These are phyloP conservation scores for Tolypocladium nubicola DNA, from an alignment of 2,329 filamentous ascomycete species.

Conservation along the genomic window DNA sequence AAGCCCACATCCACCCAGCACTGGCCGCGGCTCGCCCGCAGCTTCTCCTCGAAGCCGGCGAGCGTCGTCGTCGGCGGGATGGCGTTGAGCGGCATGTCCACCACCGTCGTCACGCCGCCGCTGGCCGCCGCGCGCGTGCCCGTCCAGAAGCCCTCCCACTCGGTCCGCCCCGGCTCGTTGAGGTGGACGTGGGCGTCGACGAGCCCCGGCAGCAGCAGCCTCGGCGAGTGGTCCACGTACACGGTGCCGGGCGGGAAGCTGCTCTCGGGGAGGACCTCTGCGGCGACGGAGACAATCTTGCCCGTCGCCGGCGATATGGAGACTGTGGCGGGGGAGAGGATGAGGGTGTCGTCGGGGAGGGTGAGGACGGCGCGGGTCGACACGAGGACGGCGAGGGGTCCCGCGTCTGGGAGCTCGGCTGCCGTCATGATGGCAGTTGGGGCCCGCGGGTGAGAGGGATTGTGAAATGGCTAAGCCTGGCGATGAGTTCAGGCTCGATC, in stretches of 20 bases:
- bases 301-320: conserved; percentile 67
- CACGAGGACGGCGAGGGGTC: conserved; percentile 59
- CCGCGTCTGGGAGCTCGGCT: conserved; percentile 13
- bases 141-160: conserved; percentile 97
- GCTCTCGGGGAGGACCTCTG: conserved; percentile 61
- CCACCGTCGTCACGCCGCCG: conserved; percentile 89
- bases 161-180: conserved; percentile 91
- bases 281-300: conserved; percentile 70
- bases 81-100: conserved; percentile 97
- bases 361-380: conserved; percentile 77
- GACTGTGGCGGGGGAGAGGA: conserved; percentile 73
- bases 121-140: conserved; percentile 90
- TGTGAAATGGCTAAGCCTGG: not conserved
- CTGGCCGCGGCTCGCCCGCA: conserved; percentile 71
- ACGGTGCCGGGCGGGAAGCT: conserved; percentile 61
- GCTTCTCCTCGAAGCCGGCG: conserved; percentile 70
- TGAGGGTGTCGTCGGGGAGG: conserved; percentile 48
- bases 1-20: conserved; percentile 99
- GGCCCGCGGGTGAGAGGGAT: not conserved
- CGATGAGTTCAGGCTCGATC: not conserved
- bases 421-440: not conserved
- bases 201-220: conserved; percentile 77
- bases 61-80: conserved; percentile 94
- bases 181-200: conserved; percentile 97
- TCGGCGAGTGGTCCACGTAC: conserved; percentile 78